A percentile compares a stretch with the other conserved stretches of the same genome.
Evolutionary conservation across 768 basidiomycete genomes (phyloP).

Genomic region (Leccinellum luteum): DNA sequence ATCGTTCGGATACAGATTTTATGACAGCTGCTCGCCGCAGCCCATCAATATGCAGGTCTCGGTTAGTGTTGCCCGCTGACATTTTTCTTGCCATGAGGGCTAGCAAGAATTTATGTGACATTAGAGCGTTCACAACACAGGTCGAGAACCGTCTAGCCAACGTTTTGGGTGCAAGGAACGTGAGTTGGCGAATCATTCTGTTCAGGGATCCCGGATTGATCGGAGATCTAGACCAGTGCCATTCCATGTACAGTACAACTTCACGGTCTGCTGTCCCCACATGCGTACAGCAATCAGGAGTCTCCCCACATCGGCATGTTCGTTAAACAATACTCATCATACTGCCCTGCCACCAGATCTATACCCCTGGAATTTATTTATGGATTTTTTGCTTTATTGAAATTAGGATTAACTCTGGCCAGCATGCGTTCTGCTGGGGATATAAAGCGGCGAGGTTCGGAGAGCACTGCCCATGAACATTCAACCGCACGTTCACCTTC

Average conservation of each 20-base stretch:
- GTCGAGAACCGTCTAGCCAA: too few relatives aligned
- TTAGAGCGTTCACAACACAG: too few relatives aligned
- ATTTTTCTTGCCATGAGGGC: too few relatives aligned
- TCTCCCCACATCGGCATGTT: not conserved
- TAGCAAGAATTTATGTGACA: too few relatives aligned
- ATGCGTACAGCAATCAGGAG: not conserved
- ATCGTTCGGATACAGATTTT: not conserved
- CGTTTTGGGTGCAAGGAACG: too few relatives aligned
- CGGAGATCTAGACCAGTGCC: not conserved
- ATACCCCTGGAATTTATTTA: not conserved
- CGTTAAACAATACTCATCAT: not conserved
- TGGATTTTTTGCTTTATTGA: too few relatives aligned
- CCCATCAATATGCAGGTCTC: not conserved
- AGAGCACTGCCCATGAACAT: not conserved
- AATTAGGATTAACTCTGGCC: not conserved
- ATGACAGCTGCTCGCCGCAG: not conserved
- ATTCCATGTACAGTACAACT: not conserved
- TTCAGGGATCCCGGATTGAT: not conserved
- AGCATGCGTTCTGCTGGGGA: not conserved
- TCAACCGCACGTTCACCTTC: not conserved
- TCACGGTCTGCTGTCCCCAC: not conserved
- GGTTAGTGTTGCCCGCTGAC: too few relatives aligned
- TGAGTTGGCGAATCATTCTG: not conserved
- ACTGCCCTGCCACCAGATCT: not conserved
- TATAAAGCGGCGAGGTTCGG: conserved; percentile 15